Evolutionary conservation across 2,329 filamentous ascomycete genomes (phyloP).

Genomic region (Penicillium sumatraense): DNA sequence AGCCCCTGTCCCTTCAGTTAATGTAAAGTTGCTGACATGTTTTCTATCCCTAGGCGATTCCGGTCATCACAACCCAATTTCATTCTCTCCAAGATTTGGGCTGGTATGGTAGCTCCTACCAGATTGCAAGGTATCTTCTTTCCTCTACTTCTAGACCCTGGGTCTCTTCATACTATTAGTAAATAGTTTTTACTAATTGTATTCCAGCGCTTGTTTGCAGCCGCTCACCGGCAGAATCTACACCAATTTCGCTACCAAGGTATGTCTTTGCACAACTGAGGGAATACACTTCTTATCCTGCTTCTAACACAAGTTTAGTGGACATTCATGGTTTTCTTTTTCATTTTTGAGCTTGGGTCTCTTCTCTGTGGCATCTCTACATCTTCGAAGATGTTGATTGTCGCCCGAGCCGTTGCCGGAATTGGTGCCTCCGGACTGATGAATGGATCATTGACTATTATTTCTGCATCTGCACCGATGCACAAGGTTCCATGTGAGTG

Average conservation of each 20-base stretch:
- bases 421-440: slow-evolving; percentile 31
- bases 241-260: slow-evolving; percentile 44
- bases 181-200: slow-evolving; percentile 13
- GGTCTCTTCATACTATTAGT: too few relatives aligned
- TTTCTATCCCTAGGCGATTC: slow-evolving; percentile 17
- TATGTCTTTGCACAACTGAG: slow-evolving; percentile 9
- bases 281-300: neutral
- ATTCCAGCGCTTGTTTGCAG: slow-evolving; percentile 53
- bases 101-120: slow-evolving; percentile 46
- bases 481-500: slow-evolving; percentile 29
- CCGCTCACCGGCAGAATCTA: slow-evolving; percentile 60
- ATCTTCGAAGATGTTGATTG: slow-evolving; percentile 36
- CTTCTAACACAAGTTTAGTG: slow-evolving; percentile 18
- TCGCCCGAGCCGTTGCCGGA: slow-evolving; percentile 34
- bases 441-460: slow-evolving; percentile 33
- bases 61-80: slow-evolving; percentile 50
- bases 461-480: slow-evolving; percentile 28
- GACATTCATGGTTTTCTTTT: slow-evolving; percentile 31
- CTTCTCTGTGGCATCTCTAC: slow-evolving; percentile 31
- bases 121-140: slow-evolving; percentile 37
- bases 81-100: slow-evolving; percentile 39
- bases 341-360: slow-evolving; percentile 35
- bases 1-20: neutral
- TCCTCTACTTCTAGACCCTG: slow-evolving; percentile 3
- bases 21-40: neutral